Evolutionary conservation across 306 rosid genomes (phyloP).

Genomic region (Sindora glabra): DNA sequence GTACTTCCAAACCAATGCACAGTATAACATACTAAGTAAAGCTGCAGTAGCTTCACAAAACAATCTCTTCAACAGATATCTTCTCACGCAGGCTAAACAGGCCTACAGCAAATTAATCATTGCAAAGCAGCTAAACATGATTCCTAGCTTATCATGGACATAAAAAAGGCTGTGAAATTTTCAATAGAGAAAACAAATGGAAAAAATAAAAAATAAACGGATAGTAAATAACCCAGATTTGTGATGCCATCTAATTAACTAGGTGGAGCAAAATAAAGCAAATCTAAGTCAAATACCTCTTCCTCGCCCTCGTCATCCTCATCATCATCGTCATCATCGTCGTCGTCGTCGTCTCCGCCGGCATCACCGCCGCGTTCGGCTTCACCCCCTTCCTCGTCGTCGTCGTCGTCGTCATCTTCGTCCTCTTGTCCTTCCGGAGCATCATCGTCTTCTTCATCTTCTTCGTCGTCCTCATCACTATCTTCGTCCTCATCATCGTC

Average conservation of each 20-base stretch:
- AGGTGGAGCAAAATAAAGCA: background rate
- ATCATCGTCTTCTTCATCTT: slow-evolving; percentile 19
- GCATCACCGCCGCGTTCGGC: slow-evolving; percentile 14
- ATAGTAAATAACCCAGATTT: background rate
- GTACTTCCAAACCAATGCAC: background rate
- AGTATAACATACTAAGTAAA: background rate
- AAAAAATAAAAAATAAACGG: background rate
- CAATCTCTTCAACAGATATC: background rate
- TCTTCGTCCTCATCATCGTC: slow-evolving; percentile 33
- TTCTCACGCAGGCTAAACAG: background rate
- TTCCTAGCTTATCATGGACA: background rate
- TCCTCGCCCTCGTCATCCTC: slow-evolving; percentile 12
- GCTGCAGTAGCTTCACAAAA: background rate
- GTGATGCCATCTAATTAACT: background rate
- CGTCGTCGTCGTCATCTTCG: slow-evolving; percentile 38
- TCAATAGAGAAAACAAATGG: background rate
- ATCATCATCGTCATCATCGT: slow-evolving; percentile 6
- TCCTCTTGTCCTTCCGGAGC: no score
- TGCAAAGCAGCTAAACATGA: background rate
- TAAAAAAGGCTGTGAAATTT: background rate
- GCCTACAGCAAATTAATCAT: background rate
- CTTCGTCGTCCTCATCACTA: slow-evolving; percentile 21
- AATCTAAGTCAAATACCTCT: slow-evolving; percentile 26
- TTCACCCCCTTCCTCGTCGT: slow-evolving; percentile 35
- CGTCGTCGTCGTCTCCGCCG: slow-evolving; percentile 26